Evolutionary conservation across 2,329 filamentous ascomycete species (phyloP).

Genomic region (Arthrobotrys musiformis): DNA sequence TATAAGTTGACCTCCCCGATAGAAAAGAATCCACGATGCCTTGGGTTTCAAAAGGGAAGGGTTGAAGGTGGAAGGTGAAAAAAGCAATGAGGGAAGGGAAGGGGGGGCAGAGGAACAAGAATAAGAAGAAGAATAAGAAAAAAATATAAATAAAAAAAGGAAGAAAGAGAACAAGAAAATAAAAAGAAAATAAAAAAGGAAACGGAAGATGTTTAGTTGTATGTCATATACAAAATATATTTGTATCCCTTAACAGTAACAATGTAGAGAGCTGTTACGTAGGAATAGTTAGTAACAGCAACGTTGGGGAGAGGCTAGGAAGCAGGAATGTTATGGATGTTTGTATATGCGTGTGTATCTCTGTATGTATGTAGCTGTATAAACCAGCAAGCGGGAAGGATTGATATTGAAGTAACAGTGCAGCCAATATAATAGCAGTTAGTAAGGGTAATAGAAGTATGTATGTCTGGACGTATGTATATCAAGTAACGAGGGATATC

Average conservation of each 20-base stretch:
- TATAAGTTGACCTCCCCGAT: slow-evolving; percentile 49
- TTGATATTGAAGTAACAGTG: too few species aligned
- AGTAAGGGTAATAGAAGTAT: background rate
- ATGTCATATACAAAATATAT: slow-evolving; percentile 34
- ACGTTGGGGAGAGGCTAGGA: too few species aligned
- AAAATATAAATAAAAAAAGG: background rate
- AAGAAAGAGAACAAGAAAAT: background rate
- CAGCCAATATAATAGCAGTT: background rate
- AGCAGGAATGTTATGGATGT: background rate
- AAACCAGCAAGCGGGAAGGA: background rate
- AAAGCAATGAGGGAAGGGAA: slow-evolving; percentile 14
- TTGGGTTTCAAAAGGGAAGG: slow-evolving; percentile 51
- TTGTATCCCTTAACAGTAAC: background rate
- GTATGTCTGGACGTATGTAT: background rate
- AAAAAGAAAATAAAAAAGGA: background rate
- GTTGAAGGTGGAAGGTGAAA: background rate
- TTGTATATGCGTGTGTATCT: background rate
- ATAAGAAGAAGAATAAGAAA: slow-evolving; percentile 2
- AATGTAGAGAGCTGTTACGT: background rate
- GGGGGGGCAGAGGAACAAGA: slow-evolving; percentile 4
- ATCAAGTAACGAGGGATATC: background rate
- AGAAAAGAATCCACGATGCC: slow-evolving; percentile 38
- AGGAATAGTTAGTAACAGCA: background rate
- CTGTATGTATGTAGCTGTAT: background rate
- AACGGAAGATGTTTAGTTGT: slow-evolving; percentile 14